Percentiles rank a stretch among this genome's conserved stretches.
phyloP scores from a whole-genome alignment of 2,329 filamentous ascomycete species.

The Fusarium multiceps region DNA sequence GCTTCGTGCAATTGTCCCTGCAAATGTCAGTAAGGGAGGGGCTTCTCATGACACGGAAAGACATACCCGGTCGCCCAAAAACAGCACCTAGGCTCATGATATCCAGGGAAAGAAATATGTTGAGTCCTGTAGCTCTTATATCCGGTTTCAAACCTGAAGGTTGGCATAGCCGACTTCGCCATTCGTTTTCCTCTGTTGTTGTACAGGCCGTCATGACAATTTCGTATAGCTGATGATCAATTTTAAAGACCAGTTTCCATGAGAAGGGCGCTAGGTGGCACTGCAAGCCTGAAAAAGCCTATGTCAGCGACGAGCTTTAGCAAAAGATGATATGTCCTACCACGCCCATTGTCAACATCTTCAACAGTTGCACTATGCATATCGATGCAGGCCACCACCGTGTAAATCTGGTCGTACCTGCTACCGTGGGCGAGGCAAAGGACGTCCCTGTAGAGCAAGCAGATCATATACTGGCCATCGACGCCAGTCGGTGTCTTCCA shows the following conservation, averaged over 20 bases:
- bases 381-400: slow-evolving; percentile 78
- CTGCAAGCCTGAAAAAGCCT: slow-evolving; percentile 73
- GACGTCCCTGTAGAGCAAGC: slow-evolving; percentile 83
- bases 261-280: slow-evolving; percentile 88
- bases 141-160: slow-evolving; percentile 61
- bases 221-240: slow-evolving; percentile 81
- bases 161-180: slow-evolving; percentile 75
- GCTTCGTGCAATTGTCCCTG: slow-evolving; percentile 71
- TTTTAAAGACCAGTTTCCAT: slow-evolving; percentile 91
- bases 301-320: slow-evolving; percentile 13
- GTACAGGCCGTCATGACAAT: slow-evolving; percentile 89
- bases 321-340: slow-evolving; percentile 54
- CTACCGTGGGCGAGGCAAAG: slow-evolving; percentile 78
- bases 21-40: slow-evolving; percentile 10
- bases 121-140: slow-evolving; percentile 60
- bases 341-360: slow-evolving; percentile 79
- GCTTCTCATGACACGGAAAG: not conserved
- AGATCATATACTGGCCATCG: slow-evolving; percentile 84
- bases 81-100: slow-evolving; percentile 80
- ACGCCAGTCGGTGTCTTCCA: slow-evolving; percentile 78
- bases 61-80: slow-evolving; percentile 75
- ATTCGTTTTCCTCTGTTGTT: slow-evolving; percentile 80
- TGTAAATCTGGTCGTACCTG: slow-evolving; percentile 74
- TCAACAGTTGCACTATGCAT: slow-evolving; percentile 75
- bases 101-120: slow-evolving; percentile 73